Base-by-base conservation (phyloP, 805 yeast species). In the Wickerhamiella shivajii region DNA sequence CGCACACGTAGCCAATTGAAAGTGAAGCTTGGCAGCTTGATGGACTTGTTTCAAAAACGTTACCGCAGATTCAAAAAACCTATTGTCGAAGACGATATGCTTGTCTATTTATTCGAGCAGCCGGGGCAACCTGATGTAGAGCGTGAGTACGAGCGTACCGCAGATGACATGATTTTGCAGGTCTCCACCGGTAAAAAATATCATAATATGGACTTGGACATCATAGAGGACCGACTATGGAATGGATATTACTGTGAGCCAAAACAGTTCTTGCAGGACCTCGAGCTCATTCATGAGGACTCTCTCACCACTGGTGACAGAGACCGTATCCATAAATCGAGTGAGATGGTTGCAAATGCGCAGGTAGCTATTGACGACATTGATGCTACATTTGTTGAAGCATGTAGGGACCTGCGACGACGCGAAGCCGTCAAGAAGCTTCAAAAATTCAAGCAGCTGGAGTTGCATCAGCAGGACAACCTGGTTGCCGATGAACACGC, bases 161-260 rank as follows among this genome's bases (percentile, higher is more conserved):
- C 67, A 39, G 73, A 71, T 26, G 74, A 79, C 41, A 77, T 72
- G 87, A 80, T 90, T 44, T 55, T 73, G n/a, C 96, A 90, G 47
- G 62, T 69, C 8, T 55, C 73, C 0, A 77, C 93, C 0, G 92
- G 90, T 3, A 70, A 69, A 36, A 65, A 62, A 42, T 87, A 64
- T 49, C 67, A 64, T 58, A 90, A 90, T 46, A 90, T 90, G 79
- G 98, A 90, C 49, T 60, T 90, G 35, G 98, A 90, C 49, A 75
- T 84, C 12, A 71, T 90, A 21, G 98, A 90, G 50, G 97, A 90
- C 51, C 65, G 98, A 38, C 57, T 90, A 35, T 90, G 98, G 98
- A 90, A 90, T 54, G 98, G 98, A 0, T 90, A 58, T 53, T 90
- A 90, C 49, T 75, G 81, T 24, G 95, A 84, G 47, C 96, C 97